Base-by-base conservation (phyloP, 2,329 filamentous ascomycete genomes). In the Paraconiothyrium brasiliense region DNA sequence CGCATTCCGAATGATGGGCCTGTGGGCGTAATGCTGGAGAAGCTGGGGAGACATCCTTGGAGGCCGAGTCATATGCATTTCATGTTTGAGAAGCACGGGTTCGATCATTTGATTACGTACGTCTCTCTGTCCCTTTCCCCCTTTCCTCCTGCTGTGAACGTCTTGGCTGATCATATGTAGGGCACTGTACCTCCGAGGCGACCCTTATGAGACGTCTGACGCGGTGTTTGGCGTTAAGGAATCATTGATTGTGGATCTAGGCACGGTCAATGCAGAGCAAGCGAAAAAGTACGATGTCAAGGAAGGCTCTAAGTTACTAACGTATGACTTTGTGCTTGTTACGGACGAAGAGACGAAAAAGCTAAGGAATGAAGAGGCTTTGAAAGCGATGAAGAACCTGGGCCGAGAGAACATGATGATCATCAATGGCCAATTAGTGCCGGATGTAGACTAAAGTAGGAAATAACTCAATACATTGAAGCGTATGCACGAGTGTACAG, bases 171-270 rank as follows among this genome's bases (percentile, higher is more conserved):
- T 56, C 24, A 48, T 56, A 9, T 35, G 20, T 49, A 93, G 90
- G 3, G 91, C 92, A 0, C 81, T 96, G 0, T 96, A 94, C 72
- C 82, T 94, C 50, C 87, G 90, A 3, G 88, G 87, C 41, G 91
- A 94, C 70, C 90, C 90, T 0, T 94, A 93, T 74, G 91, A 93
- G 80, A 90, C 87, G 1, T 91, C 90, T 0, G 92, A 95, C 73
- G 91, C 92, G 0, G 92, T 94, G 2, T 94, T 95, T 69, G 92
- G 92, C 27, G 92, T 95, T 57, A 95, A 95, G 77, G 85, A 92
- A 74, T 92, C 90, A 32, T 82, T 96, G 13, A 91, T 78, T 22
- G 68, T 78, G 0, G 68, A 61, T 14, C 60, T 78, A 8, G 68
- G 70, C 3, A 73, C 65, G 1, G 74, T 76, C 24, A 66, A 66